Evolutionary conservation across 441 rosid genomes (phyloP).

Genomic region (Eruca vesicaria): DNA sequence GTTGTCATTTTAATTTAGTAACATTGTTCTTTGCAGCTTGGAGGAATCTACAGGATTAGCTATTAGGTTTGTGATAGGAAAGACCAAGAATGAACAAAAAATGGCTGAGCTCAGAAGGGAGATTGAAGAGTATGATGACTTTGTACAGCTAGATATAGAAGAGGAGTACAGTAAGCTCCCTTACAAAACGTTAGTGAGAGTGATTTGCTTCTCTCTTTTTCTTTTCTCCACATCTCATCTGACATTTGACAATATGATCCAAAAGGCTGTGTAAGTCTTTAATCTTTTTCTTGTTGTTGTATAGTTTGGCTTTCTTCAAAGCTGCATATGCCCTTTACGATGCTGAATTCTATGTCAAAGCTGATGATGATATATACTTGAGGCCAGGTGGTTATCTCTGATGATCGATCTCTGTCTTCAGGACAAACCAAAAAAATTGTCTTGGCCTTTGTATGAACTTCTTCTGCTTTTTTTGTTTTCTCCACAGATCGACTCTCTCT

Average conservation of each 20-base stretch:
- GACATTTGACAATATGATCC: conserved; percentile 21
- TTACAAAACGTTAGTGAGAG: conserved; percentile 83
- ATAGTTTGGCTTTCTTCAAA: conserved; percentile 86
- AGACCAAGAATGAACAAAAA: conserved; percentile 52
- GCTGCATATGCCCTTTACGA: conserved; percentile 84
- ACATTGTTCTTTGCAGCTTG: conserved; percentile 46
- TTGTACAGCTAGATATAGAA: conserved; percentile 74
- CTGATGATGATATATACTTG: conserved; percentile 90
- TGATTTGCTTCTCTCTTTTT: background rate
- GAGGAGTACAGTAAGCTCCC: conserved; percentile 98
- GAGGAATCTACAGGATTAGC: conserved; percentile 79
- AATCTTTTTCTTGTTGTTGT: background rate
- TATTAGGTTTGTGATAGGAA: conserved; percentile 82
- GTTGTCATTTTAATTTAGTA: background rate
- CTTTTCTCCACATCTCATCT: background rate
- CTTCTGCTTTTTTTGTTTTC: background rate
- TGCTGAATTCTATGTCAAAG: conserved; percentile 87
- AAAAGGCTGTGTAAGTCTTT: background rate
- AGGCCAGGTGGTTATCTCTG: conserved; percentile 65
- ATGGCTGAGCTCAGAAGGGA: conserved; percentile 71
- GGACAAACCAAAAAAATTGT: background rate
- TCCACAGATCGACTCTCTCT: conserved; percentile 72
- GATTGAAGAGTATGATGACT: conserved; percentile 76
- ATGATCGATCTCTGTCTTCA: background rate
- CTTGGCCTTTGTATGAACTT: conserved; percentile 1